A percentile compares a stretch with the other conserved stretches of the same genome.
Evolutionary conservation across 345 rosid species (phyloP).

Genomic region (Lepidium sativum): DNA sequence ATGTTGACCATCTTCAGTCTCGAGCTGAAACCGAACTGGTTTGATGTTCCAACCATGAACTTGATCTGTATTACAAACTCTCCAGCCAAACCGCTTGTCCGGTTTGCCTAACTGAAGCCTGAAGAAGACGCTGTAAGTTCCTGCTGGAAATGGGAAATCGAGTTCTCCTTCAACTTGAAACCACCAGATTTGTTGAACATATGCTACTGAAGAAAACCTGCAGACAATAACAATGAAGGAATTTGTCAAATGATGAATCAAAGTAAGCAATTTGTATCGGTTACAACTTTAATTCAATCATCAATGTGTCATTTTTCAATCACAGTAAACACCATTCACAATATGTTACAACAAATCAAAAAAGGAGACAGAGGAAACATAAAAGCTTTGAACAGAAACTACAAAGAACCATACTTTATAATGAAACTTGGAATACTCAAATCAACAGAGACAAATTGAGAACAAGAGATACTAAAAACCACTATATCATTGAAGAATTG

Average conservation of each 20-base stretch:
- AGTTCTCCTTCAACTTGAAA: slow-evolving; percentile 79
- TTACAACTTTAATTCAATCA: no score
- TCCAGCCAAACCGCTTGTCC: slow-evolving; percentile 58
- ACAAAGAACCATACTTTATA: neutral
- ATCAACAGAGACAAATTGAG: neutral
- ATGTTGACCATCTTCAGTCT: slow-evolving; percentile 79
- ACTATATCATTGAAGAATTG: no score
- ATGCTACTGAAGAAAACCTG: slow-evolving; percentile 72
- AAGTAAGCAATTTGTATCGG: neutral
- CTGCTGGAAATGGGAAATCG: slow-evolving; percentile 84
- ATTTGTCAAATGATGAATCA: neutral
- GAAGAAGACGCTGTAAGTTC: slow-evolving; percentile 77
- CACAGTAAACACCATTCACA: no score
- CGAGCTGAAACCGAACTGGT: slow-evolving; percentile 79
- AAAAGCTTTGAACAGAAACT: neutral
- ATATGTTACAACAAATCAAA: no score
- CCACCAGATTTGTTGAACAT: slow-evolving; percentile 98
- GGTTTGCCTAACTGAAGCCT: slow-evolving; percentile 71
- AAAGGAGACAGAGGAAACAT: no score
- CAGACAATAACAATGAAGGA: neutral
- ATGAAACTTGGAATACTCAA: neutral
- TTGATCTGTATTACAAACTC: slow-evolving; percentile 59
- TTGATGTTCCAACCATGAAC: slow-evolving; percentile 93
- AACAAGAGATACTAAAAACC: no score
- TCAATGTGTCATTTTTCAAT: no score